Evolutionary conservation across 306 rosid species (phyloP), one percentile per base, ranked within the genome.

Genomic region (Purshia tridentata): DNA sequence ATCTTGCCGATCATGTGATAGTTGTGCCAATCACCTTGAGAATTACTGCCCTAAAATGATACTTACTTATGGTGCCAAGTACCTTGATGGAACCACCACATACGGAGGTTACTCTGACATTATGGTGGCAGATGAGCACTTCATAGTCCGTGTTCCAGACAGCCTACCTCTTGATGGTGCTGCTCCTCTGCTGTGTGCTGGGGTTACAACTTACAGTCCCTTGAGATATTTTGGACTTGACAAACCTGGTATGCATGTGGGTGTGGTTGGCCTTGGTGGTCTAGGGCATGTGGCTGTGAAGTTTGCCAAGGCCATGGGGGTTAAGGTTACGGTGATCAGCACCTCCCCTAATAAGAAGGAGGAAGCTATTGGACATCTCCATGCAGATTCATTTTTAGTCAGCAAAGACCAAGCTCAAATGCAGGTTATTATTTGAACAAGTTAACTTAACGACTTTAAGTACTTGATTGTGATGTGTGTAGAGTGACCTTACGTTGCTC

Each of bases 121-220:
- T 9, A 81, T 85, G 85, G 90, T 88, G 37, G 74, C 75, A 0
- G 84, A 88, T 0, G 86, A 88, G 18, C 86, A 65, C 45, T 88
- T 77, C 48, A 71, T 83, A 6, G 13, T 88, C 29, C 77, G 62
- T 2, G 77, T 88, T 39, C 86, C 92, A 0, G 84, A 81, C 10
- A 68, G 48, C 67, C 19, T 85, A 20, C 78, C 86, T 12, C 88
- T 85, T 62, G 86, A 88, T 11, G 77, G 70, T 58, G 80, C 77
- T 37, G 92, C 86, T 55, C 92, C 92, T 40, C 85, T 88, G 2
- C 88, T 88, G 0, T 88, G 92, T 51, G 85, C 90, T 7, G 88
- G 92, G 11, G 78, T 88, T 72, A 85, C 90, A 2, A 83, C 84
- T 9, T 88, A 85, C 42, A 88, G 92, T 51, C 92, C 90, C 22